Base-by-base conservation (phyloP, 2,329 filamentous ascomycete genomes). In the Aureobasidium sp. region DNA sequence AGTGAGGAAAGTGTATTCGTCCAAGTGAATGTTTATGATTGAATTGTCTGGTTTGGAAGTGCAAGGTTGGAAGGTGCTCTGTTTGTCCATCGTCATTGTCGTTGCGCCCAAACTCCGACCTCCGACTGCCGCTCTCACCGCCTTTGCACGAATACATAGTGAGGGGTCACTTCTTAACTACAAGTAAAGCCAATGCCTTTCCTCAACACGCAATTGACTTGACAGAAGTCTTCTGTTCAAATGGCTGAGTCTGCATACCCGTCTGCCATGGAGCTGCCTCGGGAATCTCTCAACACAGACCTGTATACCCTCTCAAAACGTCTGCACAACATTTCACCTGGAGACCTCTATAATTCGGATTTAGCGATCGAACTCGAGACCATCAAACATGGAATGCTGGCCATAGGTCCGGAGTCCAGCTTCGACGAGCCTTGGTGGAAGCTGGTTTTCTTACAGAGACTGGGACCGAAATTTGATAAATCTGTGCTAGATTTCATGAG, bases 61-160 rank as follows among this genome's bases (percentile, higher is more conserved):
- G 27, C 27, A 59, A 34, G 39, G 15, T 44, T 8, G 55, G 56
- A 32, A 50, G 56, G 43, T 59, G 34, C 44, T 56, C 36, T 48
- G 56, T 59, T 59, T 59, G 44, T 29, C 20, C 43, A 24, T 59
- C 56, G 56, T 59, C 56, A 59, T 59, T 50, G 43, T 44, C 34
- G 26, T 8, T n/a, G 32, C 17, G 20, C 24, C 15, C 56, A 59
- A 59, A 59, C 56, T 48, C 56, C 56, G 56, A 27, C 44, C 34
- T 41, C 56, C 56, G 56, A 39, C 44, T 36, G 17, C 44, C 56
- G 44, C 53, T 47, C 39, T 53, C 32, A 53, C 50, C 32, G 32
- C 34, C 50, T 39, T 39, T 13, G 13, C 26, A 46, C 3, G 20
- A 26, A 12, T 10, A 10, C 41, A 12, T 10, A 44, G 24, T 13